A percentile compares a stretch with the other conserved stretches of the same genome.
Evolutionary conservation across 2,329 filamentous ascomycete species (phyloP).

Genomic region (Chaetothyriales sp.): DNA sequence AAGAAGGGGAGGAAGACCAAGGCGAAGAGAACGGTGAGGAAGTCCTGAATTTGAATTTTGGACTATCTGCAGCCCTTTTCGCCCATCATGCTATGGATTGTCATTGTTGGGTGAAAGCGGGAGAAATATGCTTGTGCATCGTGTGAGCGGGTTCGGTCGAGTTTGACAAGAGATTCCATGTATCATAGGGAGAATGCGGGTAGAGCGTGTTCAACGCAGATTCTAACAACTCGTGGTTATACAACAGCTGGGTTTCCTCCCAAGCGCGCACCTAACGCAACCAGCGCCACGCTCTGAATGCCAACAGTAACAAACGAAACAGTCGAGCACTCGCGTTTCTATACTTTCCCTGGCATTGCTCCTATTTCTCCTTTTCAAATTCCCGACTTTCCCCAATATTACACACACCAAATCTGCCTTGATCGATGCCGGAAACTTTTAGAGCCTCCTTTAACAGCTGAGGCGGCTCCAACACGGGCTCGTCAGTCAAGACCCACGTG

Average conservation of each 20-base stretch:
- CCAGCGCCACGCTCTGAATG: not conserved
- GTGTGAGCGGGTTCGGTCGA: too few relatives aligned
- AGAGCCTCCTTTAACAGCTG: conserved; percentile 56
- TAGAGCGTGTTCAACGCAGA: too few relatives aligned
- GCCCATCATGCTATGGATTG: too few relatives aligned
- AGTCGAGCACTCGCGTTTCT: too few relatives aligned
- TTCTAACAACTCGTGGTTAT: too few relatives aligned
- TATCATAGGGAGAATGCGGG: not conserved
- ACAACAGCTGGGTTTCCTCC: not conserved
- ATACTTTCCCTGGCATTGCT: too few relatives aligned
- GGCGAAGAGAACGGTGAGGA: not conserved
- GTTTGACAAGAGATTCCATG: not conserved
- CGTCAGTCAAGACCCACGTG: conserved; percentile 68
- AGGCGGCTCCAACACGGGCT: conserved; percentile 75
- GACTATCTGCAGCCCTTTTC: not conserved
- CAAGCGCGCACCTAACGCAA: not conserved
- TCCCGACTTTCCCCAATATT: conserved; percentile 71
- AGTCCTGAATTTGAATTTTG: not conserved
- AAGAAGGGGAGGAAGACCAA: conserved; percentile 11
- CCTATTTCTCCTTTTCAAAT: conserved; percentile 34
- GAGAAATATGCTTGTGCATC: too few relatives aligned
- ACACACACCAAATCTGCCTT: conserved; percentile 68
- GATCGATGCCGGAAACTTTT: conserved; percentile 39
- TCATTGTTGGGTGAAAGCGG: too few relatives aligned
- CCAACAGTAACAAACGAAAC: not conserved